Evolutionary conservation across 1,139 yeast species (phyloP).

Genomic region (Yamadazyma conglobata): DNA sequence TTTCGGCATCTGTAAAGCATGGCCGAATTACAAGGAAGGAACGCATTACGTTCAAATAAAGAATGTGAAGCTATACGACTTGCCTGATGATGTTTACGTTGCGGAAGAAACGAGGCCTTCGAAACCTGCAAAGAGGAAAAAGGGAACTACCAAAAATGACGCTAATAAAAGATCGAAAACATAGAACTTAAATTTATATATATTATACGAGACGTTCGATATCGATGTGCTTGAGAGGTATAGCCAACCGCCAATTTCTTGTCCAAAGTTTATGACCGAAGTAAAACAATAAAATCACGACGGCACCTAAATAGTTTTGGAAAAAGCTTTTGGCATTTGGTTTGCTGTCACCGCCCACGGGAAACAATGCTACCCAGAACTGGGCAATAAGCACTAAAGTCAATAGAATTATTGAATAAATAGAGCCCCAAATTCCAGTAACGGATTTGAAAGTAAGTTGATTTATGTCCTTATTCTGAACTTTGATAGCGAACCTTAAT

Average conservation of each 20-base stretch:
- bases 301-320: constrained; percentile 35
- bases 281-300: constrained; percentile 32
- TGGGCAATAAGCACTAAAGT: constrained; percentile 32
- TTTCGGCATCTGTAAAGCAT: constrained; percentile 70
- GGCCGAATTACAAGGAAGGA: constrained; percentile 62
- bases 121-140: constrained; percentile 39
- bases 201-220: too few species aligned
- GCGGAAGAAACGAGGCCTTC: constrained; percentile 77
- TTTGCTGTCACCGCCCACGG: constrained; percentile 23
- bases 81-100: constrained; percentile 80
- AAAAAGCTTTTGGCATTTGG: constrained; percentile 32
- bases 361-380: constrained; percentile 39
- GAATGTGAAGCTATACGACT: constrained; percentile 74
- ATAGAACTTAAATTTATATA: not conserved
- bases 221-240: constrained; percentile 8
- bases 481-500: constrained; percentile 35
- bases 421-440: constrained; percentile 33
- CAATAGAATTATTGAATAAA: constrained; percentile 30
- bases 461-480: constrained; percentile 25
- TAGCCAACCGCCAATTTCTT: constrained; percentile 31
- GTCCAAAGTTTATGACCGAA: constrained; percentile 30
- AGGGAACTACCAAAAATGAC: constrained; percentile 11
- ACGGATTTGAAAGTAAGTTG: constrained; percentile 28
- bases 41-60: constrained; percentile 63
- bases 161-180: constrained; percentile 11